Conservation (phyloP, 306 rosid species). For the Vigna unguiculata region DNA sequence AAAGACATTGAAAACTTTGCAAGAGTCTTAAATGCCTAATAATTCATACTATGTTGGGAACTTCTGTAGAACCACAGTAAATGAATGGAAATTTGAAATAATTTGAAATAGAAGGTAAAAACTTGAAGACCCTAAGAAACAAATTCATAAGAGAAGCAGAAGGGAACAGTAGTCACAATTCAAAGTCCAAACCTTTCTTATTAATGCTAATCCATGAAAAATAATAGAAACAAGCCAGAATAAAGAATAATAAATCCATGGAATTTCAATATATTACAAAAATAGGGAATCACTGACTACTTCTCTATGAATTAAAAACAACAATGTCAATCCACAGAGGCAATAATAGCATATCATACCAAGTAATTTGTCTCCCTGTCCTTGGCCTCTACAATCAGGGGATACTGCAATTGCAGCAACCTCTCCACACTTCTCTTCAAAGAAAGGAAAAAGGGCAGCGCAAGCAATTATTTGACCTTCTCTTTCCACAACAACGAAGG, state of each 20-base stretch:
- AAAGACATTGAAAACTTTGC: conserved; percentile 1
- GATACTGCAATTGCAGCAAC: conserved; percentile 84
- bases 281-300: not conserved
- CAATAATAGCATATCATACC: conserved; percentile 53
- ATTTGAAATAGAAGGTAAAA: conserved; percentile 14
- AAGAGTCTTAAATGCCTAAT: not conserved
- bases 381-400: conserved; percentile 82
- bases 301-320: conserved; percentile 2
- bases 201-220: not conserved
- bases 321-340: conserved; percentile 7
- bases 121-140: conserved; percentile 6
- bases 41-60: conserved; percentile 2
- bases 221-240: not conserved
- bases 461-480: conserved; percentile 89
- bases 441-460: conserved; percentile 76
- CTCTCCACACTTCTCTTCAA: conserved; percentile 80
- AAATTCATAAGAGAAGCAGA: not conserved
- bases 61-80: conserved; percentile 16
- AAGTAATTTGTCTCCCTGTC: conserved; percentile 84
- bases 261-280: conserved; percentile 5
- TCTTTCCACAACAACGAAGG: conserved; percentile 75
- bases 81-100: conserved; percentile 24
- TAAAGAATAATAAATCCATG: not conserved
- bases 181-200: conserved; percentile 12
- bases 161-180: not conserved